These are phyloP conservation scores for Sisymbrium altissimum DNA, from an alignment of 345 rosid species.

Conservation along the genomic window DNA sequence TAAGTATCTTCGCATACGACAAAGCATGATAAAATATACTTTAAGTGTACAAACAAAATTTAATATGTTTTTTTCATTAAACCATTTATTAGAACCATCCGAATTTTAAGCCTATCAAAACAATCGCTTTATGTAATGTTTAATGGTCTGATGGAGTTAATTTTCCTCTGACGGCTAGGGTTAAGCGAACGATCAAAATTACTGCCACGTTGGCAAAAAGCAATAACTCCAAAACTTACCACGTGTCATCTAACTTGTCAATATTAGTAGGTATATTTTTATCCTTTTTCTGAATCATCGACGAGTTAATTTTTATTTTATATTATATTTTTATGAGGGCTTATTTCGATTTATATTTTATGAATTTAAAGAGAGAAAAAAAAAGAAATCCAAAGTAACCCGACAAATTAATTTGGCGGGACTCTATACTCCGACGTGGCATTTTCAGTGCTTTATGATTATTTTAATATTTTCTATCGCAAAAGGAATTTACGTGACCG, in stretches of 20 bases:
- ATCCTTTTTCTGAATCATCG: background rate
- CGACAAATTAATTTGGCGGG: slow-evolving; percentile 32
- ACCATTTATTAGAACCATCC: background rate
- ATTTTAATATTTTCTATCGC: background rate
- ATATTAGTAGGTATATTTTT: background rate
- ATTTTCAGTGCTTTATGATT: slow-evolving; percentile 13
- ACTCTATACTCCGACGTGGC: slow-evolving; percentile 49
- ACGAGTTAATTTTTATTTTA: too few relatives aligned
- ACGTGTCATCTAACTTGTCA: slow-evolving; percentile 27
- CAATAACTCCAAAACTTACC: slow-evolving; percentile 6
- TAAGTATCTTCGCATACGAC: slow-evolving; percentile 15
- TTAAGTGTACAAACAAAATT: too few relatives aligned
- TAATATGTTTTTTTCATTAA: too few relatives aligned
- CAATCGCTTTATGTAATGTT: slow-evolving; percentile 11
- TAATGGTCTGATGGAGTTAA: slow-evolving; percentile 16
- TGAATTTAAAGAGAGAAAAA: too few relatives aligned
- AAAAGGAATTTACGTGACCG: background rate
- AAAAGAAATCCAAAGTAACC: background rate
- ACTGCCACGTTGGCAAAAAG: slow-evolving; percentile 25
- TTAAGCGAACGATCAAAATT: slow-evolving; percentile 28
- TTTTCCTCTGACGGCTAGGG: slow-evolving; percentile 30
- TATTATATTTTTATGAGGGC: too few relatives aligned
- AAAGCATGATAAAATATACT: background rate
- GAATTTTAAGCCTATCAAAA: background rate
- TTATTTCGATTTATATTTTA: too few relatives aligned